Conservation (phyloP, 179 eudicot genomes). For the Heliamphora pulchella region DNA sequence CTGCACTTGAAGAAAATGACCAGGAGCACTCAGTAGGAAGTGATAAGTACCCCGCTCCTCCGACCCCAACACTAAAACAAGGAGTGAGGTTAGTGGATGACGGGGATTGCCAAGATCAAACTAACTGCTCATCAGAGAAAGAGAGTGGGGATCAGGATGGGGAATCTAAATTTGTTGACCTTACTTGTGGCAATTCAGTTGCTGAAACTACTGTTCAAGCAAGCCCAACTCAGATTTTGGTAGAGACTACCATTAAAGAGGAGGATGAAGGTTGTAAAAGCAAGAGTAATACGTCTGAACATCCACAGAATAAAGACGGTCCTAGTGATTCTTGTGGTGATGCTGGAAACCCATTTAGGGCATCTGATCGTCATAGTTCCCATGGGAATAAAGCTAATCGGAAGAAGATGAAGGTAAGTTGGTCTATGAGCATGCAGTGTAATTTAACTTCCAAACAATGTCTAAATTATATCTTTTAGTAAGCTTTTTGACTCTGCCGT, state of each 20-base stretch:
- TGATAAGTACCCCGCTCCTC: conserved; percentile 76
- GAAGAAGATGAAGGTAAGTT: conserved; percentile 62
- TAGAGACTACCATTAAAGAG: conserved; percentile 28
- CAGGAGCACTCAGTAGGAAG: conserved; percentile 29
- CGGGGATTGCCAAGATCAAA: conserved; percentile 54
- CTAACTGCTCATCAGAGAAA: conserved; percentile 36
- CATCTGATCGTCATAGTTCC: conserved; percentile 24
- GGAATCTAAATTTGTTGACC: conserved; percentile 73
- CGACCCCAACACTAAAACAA: conserved; percentile 72
- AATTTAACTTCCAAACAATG: neutral
- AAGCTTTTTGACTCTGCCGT: neutral
- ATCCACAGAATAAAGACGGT: conserved; percentile 22
- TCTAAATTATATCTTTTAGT: neutral
- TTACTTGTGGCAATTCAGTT: conserved; percentile 29
- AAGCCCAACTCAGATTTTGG: conserved; percentile 29
- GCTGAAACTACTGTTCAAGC: conserved; percentile 26
- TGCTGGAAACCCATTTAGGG: conserved; percentile 25
- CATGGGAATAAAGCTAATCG: conserved; percentile 36
- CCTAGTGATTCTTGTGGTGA: conserved; percentile 13
- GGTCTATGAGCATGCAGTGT: neutral
- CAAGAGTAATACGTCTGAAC: conserved; percentile 13
- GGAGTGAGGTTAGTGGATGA: conserved; percentile 53
- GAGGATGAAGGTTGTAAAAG: conserved; percentile 34
- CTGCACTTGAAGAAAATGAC: conserved; percentile 22
- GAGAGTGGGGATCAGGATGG: conserved; percentile 45